Conservation (phyloP, 169 alveolate species). For the Miamiensis avidus region DNA sequence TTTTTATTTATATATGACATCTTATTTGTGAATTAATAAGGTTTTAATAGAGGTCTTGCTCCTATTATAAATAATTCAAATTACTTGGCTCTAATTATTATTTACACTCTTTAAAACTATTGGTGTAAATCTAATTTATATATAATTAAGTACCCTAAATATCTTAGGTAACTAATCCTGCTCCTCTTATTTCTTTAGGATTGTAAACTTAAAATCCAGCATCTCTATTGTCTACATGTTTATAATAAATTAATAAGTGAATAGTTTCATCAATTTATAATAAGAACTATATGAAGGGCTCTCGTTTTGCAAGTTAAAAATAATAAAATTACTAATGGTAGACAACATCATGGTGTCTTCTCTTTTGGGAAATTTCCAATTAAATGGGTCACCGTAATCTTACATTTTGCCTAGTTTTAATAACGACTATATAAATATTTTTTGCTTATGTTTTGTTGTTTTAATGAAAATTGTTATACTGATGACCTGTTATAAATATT, state of each 20-base stretch:
- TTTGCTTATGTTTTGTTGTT: too few relatives aligned
- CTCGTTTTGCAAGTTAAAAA: background rate
- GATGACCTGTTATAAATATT: too few relatives aligned
- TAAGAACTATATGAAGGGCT: background rate
- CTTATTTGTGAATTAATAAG: conserved; percentile 7
- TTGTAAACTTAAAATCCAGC: conserved; percentile 14
- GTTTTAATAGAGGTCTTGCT: conserved; percentile 12
- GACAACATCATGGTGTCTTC: background rate
- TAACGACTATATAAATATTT: too few relatives aligned
- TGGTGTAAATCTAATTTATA: background rate
- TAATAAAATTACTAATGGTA: conserved; percentile 1
- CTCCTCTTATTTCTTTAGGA: background rate
- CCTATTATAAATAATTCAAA: too few relatives aligned
- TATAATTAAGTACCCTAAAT: background rate
- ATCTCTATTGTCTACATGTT: background rate
- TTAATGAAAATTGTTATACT: too few relatives aligned
- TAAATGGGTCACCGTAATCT: conserved; percentile 13
- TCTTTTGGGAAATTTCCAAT: conserved; percentile 17
- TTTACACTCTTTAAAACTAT: background rate
- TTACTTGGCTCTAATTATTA: background rate
- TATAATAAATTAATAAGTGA: background rate
- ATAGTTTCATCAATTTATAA: background rate
- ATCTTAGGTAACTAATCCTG: background rate
- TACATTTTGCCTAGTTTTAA: too few relatives aligned
- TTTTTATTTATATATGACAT: conserved; percentile 5